A percentile compares a stretch with the other conserved stretches of the same genome.
These are phyloP conservation scores for Monosporascus sp. DNA, from an alignment of 2,329 filamentous ascomycete genomes.

Conservation along the genomic window DNA sequence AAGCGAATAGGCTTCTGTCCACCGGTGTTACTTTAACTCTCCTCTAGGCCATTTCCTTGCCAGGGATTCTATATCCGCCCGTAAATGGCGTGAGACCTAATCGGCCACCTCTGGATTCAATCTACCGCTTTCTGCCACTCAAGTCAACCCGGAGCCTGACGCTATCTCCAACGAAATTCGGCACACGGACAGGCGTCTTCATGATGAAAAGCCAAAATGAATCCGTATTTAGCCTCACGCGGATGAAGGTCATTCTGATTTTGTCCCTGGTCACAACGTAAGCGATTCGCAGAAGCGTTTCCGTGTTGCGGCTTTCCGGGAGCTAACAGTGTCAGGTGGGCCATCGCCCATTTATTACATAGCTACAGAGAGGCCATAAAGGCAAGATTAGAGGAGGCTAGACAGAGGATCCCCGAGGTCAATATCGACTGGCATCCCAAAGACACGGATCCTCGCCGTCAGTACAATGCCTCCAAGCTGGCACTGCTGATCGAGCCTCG, in stretches of 20 bases:
- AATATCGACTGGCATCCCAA: slow-evolving; percentile 34
- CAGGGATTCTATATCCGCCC: not conserved
- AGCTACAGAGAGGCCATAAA: slow-evolving; percentile 39
- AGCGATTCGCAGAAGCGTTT: slow-evolving; percentile 8
- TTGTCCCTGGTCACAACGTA: slow-evolving; percentile 35
- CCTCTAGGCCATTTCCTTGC: not conserved
- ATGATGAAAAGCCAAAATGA: not conserved
- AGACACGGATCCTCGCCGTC: slow-evolving; percentile 24
- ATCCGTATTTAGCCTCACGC: slow-evolving; percentile 28
- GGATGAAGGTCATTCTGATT: slow-evolving; percentile 28
- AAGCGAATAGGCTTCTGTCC: too few relatives aligned
- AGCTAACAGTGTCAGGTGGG: slow-evolving; percentile 36
- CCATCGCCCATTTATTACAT: slow-evolving; percentile 38
- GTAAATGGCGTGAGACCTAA: not conserved
- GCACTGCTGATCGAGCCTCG: slow-evolving; percentile 48
- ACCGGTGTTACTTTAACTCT: not conserved
- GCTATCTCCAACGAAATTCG: not conserved
- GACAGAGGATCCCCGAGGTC: slow-evolving; percentile 31
- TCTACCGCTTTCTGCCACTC: not conserved
- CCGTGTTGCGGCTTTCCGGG: too few relatives aligned
- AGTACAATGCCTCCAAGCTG: slow-evolving; percentile 44
- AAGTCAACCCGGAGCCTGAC: not conserved
- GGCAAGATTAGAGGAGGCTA: slow-evolving; percentile 33
- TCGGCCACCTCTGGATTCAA: not conserved
- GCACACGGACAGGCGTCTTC: not conserved